Conservation (phyloP, 306 rosid genomes). For the Cyamopsis tetragonoloba region DNA sequence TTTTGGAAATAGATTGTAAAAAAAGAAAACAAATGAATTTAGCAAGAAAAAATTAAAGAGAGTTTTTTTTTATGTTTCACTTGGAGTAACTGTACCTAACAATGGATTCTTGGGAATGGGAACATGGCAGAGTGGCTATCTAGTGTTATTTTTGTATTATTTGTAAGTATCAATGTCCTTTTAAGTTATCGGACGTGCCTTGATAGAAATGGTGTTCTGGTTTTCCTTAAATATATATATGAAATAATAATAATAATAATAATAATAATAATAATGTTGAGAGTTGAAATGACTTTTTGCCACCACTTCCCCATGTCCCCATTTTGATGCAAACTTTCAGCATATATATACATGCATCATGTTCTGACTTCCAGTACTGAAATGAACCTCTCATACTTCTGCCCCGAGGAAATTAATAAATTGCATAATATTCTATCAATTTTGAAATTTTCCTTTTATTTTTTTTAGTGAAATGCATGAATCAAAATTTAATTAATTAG, state of each 20-base stretch:
- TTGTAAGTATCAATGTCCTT: neutral
- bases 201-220: constrained; percentile 15
- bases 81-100: no score
- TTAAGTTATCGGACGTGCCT: constrained; percentile 17
- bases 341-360: no score
- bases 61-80: no score
- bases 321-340: constrained; percentile 18
- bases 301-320: neutral
- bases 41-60: no score
- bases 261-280: neutral
- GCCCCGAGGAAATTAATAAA: neutral
- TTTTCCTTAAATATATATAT: neutral
- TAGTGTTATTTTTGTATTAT: neutral
- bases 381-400: neutral
- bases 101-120: no score
- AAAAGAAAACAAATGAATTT: no score
- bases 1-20: no score
- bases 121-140: neutral
- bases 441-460: no score
- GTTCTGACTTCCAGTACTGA: constrained; percentile 29
- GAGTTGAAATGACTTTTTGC: neutral
- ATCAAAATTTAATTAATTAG: constrained; percentile 10
- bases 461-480: no score
- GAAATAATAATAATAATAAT: no score
- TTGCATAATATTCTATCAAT: no score